Conservation (phyloP, 2,329 filamentous ascomycete genomes). For the Sporothrix variecibatus region DNA sequence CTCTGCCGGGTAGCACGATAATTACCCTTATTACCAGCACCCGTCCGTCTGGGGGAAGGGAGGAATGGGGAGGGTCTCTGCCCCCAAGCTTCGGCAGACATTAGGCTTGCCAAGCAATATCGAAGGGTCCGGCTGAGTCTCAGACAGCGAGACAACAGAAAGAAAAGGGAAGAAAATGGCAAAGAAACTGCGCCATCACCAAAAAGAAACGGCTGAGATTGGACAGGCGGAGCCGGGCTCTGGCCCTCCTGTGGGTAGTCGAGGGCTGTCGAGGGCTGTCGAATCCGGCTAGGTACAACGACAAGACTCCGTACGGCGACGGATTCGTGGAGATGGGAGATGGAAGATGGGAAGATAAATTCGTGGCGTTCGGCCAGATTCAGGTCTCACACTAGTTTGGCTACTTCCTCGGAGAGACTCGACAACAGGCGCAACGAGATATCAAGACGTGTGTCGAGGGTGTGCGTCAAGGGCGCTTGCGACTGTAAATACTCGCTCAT, state of each 20-base stretch:
- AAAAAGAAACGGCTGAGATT: neutral
- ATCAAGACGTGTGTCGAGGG: neutral
- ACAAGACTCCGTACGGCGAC: neutral
- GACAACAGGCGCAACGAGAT: neutral
- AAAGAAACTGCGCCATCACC: neutral
- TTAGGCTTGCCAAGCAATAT: constrained; percentile 4
- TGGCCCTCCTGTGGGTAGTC: neutral
- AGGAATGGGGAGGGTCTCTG: neutral
- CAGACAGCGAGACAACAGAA: neutral
- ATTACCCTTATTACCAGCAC: neutral
- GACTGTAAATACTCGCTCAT: neutral
- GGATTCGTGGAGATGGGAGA: neutral
- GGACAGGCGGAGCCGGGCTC: constrained; percentile 12
- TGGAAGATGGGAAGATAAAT: neutral
- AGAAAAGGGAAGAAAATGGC: neutral
- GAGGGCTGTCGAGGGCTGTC: neutral
- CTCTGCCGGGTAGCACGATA: neutral
- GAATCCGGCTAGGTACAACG: neutral
- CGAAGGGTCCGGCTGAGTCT: neutral
- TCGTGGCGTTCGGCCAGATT: neutral
- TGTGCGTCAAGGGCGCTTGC: constrained; percentile 5
- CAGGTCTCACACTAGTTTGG: neutral
- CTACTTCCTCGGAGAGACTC: neutral
- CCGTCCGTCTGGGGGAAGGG: neutral
- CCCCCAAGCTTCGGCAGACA: neutral